These are phyloP conservation scores for Aspergillaceae sp. DNA, from an alignment of 2,329 filamentous ascomycete genomes.

Conservation along the genomic window DNA sequence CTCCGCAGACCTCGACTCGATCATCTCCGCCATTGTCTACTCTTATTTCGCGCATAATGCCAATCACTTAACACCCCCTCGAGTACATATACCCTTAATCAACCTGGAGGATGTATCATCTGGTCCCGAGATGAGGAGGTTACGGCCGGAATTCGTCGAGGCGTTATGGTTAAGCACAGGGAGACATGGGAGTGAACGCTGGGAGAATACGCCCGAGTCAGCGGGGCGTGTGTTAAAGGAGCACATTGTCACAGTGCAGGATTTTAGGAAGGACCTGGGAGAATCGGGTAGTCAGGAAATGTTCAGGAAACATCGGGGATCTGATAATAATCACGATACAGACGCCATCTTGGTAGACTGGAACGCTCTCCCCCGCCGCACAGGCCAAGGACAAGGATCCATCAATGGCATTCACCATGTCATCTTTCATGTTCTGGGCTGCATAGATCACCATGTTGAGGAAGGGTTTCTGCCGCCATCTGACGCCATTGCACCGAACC, in stretches of 20 bases:
- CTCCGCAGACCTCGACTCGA: constrained; percentile 54
- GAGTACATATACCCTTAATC: constrained; percentile 49
- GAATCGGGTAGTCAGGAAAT: neutral
- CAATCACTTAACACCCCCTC: constrained; percentile 28
- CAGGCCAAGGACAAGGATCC: constrained; percentile 40
- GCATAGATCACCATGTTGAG: constrained; percentile 56
- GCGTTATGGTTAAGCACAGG: constrained; percentile 44
- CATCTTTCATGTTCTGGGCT: constrained; percentile 40
- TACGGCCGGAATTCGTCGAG: constrained; percentile 52
- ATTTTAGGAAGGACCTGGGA: constrained; percentile 22
- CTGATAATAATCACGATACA: constrained; percentile 1
- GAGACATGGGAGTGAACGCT: constrained; percentile 12
- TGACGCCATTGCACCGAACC: constrained; percentile 23
- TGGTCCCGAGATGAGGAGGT: constrained; percentile 40
- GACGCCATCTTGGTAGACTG: constrained; percentile 37
- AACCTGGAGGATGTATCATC: constrained; percentile 44
- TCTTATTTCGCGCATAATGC: constrained; percentile 47
- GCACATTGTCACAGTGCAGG: constrained; percentile 34
- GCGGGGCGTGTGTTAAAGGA: constrained; percentile 20
- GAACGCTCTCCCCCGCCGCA: constrained; percentile 37
- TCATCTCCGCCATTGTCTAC: constrained; percentile 53
- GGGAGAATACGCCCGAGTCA: constrained; percentile 16
- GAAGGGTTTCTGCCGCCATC: constrained; percentile 43
- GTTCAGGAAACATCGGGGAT: neutral
- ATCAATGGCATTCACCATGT: constrained; percentile 40